These are phyloP conservation scores for Elaphomyces granulatus DNA, from an alignment of 495 filamentous ascomycete species.

Conservation along the genomic window DNA sequence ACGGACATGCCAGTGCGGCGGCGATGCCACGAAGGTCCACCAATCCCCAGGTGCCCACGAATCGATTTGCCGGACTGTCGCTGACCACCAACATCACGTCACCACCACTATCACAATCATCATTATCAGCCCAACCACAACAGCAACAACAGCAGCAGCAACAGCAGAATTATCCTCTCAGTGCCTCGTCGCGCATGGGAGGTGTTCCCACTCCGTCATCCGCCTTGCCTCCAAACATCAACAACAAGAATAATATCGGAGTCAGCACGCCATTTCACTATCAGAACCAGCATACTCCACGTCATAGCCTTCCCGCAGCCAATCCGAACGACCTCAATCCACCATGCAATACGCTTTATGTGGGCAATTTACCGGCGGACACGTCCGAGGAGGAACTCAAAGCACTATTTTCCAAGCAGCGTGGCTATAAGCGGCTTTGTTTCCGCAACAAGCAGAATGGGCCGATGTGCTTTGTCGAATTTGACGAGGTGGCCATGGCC, in stretches of 20 bases:
- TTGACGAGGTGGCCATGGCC: conserved; percentile 86
- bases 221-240: conserved; percentile 48
- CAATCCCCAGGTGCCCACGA: conserved; percentile 57
- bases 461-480: conserved; percentile 98
- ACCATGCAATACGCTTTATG: conserved; percentile 95
- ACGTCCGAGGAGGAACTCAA: conserved; percentile 96
- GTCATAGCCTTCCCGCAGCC: conserved; percentile 68
- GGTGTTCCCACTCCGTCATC: conserved; percentile 39
- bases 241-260: conserved; percentile 21
- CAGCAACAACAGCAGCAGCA: too few relatives aligned
- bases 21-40: conserved; percentile 48
- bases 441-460: conserved; percentile 98
- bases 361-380: conserved; percentile 87
- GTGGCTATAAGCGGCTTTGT: conserved; percentile 90
- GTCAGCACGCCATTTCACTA: conserved; percentile 41
- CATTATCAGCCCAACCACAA: too few relatives aligned
- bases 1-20: conserved; percentile 40
- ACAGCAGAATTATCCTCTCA: conserved; percentile 32
- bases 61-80: conserved; percentile 56
- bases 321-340: conserved; percentile 97
- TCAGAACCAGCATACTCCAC: conserved; percentile 41
- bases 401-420: conserved; percentile 82
- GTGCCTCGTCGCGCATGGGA: conserved; percentile 23
- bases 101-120: conserved; percentile 30
- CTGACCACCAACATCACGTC: conserved; percentile 50